Percentiles rank a stretch among this genome's conserved stretches.
Evolutionary conservation across 2,329 filamentous ascomycete species (phyloP).

Genomic region (Phaeosphaeriaceae sp.): DNA sequence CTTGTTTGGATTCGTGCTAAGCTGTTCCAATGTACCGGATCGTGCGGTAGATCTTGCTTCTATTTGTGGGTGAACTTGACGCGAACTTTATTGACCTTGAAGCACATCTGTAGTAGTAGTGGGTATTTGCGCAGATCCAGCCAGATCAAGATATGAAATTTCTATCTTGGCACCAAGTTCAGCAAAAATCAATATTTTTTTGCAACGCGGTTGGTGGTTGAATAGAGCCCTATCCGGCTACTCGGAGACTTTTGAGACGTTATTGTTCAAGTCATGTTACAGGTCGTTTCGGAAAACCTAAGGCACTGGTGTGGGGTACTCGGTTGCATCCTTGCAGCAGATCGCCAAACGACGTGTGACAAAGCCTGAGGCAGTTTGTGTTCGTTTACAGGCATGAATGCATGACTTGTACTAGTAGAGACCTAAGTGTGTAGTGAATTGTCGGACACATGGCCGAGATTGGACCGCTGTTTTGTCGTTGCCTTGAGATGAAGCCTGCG

Average conservation of each 20-base stretch:
- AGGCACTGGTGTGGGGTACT: slow-evolving; percentile 18
- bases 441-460: slow-evolving; percentile 15
- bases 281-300: slow-evolving; percentile 34
- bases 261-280: slow-evolving; percentile 25
- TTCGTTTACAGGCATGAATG: slow-evolving; percentile 11
- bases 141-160: not conserved
- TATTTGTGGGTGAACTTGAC: too few relatives aligned
- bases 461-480: slow-evolving; percentile 14
- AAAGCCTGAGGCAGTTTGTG: slow-evolving; percentile 3
- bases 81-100: too few relatives aligned
- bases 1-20: too few relatives aligned
- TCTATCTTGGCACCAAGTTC: not conserved
- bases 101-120: too few relatives aligned
- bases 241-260: slow-evolving; percentile 20
- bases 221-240: slow-evolving; percentile 1
- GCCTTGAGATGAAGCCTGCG: slow-evolving; percentile 20
- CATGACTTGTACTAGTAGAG: too few relatives aligned
- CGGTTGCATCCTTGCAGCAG: slow-evolving; percentile 15
- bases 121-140: too few relatives aligned
- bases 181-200: not conserved
- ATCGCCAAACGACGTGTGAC: slow-evolving; percentile 6
- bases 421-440: too few relatives aligned
- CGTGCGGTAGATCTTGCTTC: too few relatives aligned
- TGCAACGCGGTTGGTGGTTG: not conserved
- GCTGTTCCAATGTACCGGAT: too few relatives aligned